Base-by-base conservation (phyloP, 495 filamentous ascomycete species). In the Penicillium salamii region DNA sequence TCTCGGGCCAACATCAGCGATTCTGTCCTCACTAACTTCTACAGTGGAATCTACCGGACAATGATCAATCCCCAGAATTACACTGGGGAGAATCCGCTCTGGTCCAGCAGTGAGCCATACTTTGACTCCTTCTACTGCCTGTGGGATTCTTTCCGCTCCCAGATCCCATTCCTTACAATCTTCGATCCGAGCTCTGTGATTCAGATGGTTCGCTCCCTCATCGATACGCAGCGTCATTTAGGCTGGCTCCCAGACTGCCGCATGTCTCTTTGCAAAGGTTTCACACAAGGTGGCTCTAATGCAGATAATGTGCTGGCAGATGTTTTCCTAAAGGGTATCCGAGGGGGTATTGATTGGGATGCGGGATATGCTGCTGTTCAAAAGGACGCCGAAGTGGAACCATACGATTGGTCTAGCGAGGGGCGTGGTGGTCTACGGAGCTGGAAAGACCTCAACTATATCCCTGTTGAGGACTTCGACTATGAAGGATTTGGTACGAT, bases 281-380 rank as follows among this genome's bases (percentile, higher is more conserved):
- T 57, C 20, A 82, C 80, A 7, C 87, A 91, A 69, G 89, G 87
- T 2, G 87, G 87, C 17, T 88, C 82, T 3, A 89, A 89, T 47
- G 81, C 82, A 1, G 87, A 91, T 56, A 87, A 86, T 43, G 76
- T 91, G 3, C 76, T 91, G 29, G 87, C 83, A 3, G 87, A 91
- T 59, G 85, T 86, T 32, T 90, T 82, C 50, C 74, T 90, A 24
- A 90, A 91, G 54, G 83, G 83, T 5, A 74, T 90, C 14, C 64
- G 70, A 2, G 72, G 74, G 12, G 76, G 65, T 11, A 74, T 90
- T 32, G 72, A 90, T 57, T 90, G 87, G 87, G 69, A 78, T 7
- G 79, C 78, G 19, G 87, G 82, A 3, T 90, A 84, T 49, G 60
- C 67, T 14, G 85, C 87, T 38, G 86, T 90, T 58, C 67, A 83